Base-by-base conservation (phyloP, 192 early-diverging fungal species). In the Backusella psychrophila region DNA sequence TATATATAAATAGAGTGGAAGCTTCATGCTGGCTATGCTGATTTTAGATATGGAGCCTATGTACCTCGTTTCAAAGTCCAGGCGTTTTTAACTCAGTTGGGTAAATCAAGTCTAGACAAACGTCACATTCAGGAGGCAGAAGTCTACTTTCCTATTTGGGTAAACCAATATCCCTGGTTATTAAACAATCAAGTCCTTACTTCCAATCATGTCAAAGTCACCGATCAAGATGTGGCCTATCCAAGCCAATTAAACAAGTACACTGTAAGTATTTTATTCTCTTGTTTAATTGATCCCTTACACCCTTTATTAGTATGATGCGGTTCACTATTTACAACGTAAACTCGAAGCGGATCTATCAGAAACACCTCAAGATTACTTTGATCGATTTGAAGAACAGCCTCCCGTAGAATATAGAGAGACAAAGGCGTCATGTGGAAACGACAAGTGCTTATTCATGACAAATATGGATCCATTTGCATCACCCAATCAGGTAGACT, bases 121-220 rank as follows among this genome's bases (percentile, higher is more conserved):
- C 84, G 85, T 31, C 75, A 82, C 21, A 73, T 88, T 39, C 76
- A 75, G 34, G 69, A 84, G 56, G 81, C 83, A 26, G 88, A 90
- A 39, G 81, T 81, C 75, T 90, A 88, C 63, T 90, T 90, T 65
- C 85, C 87, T 17, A 82, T 90, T 26, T 90, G 88, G 88, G 86
- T 83, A 17, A 90, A 90, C 67, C 87, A 90, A 69, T 90, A 88
- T 56, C 88, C 88, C 17, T 90, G 84, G 73, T 78, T 88, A 42
- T 63, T 90, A 7, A 83, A 80, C 23, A 87, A 88, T 69, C 84
- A 83, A 11, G 35, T 44, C 4, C 14, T 12, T 75, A 84, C 19
- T 85, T 72, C 21, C 79, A 84, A 26, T 66, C 83, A 69, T 82
- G 83, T 36, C 78, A 85, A 68, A 82, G 78, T 56, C 75, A 79